phyloP scores from a whole-genome alignment of 257 asterid genomes.

The Solanum tacnaense region DNA sequence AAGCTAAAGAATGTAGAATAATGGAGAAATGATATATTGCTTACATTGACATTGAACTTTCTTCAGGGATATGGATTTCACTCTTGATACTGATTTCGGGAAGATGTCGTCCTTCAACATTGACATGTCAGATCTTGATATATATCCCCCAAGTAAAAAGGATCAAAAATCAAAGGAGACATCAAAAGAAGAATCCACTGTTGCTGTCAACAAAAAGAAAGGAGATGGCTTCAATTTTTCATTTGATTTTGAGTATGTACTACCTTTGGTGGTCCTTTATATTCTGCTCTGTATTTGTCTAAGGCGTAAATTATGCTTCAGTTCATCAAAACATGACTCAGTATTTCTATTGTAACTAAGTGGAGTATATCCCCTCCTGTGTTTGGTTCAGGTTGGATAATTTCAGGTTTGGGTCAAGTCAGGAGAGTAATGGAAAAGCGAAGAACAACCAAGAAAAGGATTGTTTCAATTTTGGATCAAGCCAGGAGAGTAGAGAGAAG shows the following conservation, averaged over 20 bases:
- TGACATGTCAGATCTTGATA: conserved; percentile 75
- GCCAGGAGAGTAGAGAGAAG: conserved; percentile 21
- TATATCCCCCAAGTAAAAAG: conserved; percentile 53
- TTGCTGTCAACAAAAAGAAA: conserved; percentile 40
- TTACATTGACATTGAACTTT: background rate
- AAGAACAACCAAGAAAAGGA: conserved; percentile 17
- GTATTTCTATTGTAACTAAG: background rate
- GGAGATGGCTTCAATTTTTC: conserved; percentile 48
- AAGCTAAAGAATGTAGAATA: background rate
- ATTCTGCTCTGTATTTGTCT: background rate
- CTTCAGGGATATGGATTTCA: conserved; percentile 84
- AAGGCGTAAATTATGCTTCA: background rate
- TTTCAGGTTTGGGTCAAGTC: conserved; percentile 42
- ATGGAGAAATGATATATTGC: background rate
- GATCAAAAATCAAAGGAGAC: conserved; percentile 50
- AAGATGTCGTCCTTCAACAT: conserved; percentile 67
- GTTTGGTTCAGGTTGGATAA: conserved; percentile 41
- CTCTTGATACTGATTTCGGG: conserved; percentile 73
- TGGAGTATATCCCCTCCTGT: conserved; percentile 6
- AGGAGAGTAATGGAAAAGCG: conserved; percentile 27
- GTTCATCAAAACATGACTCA: background rate
- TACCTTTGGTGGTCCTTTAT: background rate
- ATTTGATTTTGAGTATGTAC: conserved; percentile 83
- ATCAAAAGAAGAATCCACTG: conserved; percentile 27
- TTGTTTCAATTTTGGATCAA: background rate